phyloP scores from a whole-genome alignment of 2,329 filamentous ascomycete species.

The Sporothrix dimorphospora region DNA sequence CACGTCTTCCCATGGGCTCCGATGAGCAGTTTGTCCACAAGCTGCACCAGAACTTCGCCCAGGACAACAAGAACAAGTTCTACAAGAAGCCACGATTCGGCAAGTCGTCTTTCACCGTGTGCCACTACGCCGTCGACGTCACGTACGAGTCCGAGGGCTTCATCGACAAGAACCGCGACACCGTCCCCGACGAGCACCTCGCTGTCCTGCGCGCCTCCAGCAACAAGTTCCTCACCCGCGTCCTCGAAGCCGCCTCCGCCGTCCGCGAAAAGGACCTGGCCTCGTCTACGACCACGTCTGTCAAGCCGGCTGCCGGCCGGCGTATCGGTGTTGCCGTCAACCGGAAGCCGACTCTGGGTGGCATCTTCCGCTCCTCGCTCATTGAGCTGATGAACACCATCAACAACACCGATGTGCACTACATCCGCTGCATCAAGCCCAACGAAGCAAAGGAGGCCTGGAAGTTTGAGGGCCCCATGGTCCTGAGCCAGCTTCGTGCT shows the following conservation, averaged over 20 bases:
- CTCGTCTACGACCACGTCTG: conserved; percentile 66
- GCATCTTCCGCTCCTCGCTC: conserved; percentile 97
- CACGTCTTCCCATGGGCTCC: conserved; percentile 91
- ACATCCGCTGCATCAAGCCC: conserved; percentile 98
- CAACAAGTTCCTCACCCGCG: conserved; percentile 81
- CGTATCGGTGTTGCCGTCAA: conserved; percentile 91
- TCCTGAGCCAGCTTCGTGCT: conserved; percentile 92
- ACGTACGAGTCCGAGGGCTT: conserved; percentile 99
- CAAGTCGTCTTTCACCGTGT: conserved; percentile 96
- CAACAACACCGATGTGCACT: conserved; percentile 96
- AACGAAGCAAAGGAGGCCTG: conserved; percentile 96
- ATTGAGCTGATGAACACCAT: conserved; percentile 99
- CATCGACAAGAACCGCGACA: conserved; percentile 99
- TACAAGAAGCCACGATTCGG: conserved; percentile 99
- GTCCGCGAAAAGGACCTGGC: conserved; percentile 87
- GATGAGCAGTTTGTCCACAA: conserved; percentile 97
- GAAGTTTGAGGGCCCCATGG: conserved; percentile 99
- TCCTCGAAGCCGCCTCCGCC: conserved; percentile 81
- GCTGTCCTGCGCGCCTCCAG: conserved; percentile 82
- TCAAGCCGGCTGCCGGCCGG: conserved; percentile 78
- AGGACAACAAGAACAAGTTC: conserved; percentile 89
- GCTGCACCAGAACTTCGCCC: conserved; percentile 88
- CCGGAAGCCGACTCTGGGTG: conserved; percentile 93
- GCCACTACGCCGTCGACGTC: conserved; percentile 96
- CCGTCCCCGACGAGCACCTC: conserved; percentile 97